Evolutionary conservation across 2,329 filamentous ascomycete genomes (phyloP), one percentile per base, ranked within the genome.

Genomic region (Colletotrichum melonis): DNA sequence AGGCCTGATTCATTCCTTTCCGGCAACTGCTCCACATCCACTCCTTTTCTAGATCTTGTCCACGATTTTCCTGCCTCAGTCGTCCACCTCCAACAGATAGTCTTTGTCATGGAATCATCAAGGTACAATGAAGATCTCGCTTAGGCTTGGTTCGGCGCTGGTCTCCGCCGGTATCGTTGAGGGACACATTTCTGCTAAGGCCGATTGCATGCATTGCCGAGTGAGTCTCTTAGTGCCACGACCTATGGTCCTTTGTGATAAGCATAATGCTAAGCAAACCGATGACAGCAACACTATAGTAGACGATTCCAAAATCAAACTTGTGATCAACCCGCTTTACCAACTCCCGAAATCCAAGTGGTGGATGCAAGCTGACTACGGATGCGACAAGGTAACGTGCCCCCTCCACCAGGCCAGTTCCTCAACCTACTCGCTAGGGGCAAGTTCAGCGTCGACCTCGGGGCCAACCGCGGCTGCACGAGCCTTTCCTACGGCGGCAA

Each of bases 401-500:
- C 42, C n/a, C 42, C 26, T 22, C 46, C 26, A 5, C 5, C 12
- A 19, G 46, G 46, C 26, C 28, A 55, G 14, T 57, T 22, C 26
- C 82, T 89, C 55, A 81, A 84, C 32, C 79, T 89, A 2, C 87
- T 87, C 1, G 87, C 86, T 2, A 86, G 86, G 24, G 84, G 85
- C 52, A 79, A 81, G 0, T 86, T 88, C 75, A 86, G 82, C 28
- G 85, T 86, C 7, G 86, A 89, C 74, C 79, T 88, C 0, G 86
- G 87, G 32, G 84, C 87, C 74, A 88, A 88, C 80, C 84, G 85
- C 8, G 86, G 82, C 16, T 83, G 84, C 63, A 87, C 86, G 0
- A 87, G 83, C 0, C 81, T 88, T 12, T 86, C 85, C 2, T 87
- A 84, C 74, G 79, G 81, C 19, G 84, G 86, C 9, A 69, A 77